phyloP scores from a whole-genome alignment of 345 rosid genomes.

The Anacardium occidentale region DNA sequence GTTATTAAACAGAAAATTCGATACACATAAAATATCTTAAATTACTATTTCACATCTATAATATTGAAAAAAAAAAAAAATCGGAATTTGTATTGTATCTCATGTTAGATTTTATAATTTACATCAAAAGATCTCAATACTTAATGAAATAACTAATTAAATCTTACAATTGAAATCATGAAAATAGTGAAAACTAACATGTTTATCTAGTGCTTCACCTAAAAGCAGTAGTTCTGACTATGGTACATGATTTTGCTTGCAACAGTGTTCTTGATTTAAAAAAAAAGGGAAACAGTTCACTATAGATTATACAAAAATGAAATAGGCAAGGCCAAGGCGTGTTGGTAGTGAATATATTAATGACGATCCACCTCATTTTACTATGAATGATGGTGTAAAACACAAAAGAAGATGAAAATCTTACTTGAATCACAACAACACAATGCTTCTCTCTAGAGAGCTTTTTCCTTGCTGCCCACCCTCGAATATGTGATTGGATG shows the following conservation, averaged over 20 bases:
- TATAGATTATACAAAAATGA: too few relatives aligned
- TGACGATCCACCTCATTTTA: not conserved
- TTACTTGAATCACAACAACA: slow-evolving; percentile 69
- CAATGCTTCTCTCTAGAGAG: slow-evolving; percentile 39
- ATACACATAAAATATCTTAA: too few relatives aligned
- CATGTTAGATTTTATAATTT: too few relatives aligned
- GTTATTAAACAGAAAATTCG: too few relatives aligned
- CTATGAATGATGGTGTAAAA: not conserved
- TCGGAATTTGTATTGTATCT: too few relatives aligned
- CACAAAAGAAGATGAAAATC: slow-evolving; percentile 14
- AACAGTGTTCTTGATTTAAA: too few relatives aligned
- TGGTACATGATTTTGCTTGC: not conserved
- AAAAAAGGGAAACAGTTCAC: too few relatives aligned
- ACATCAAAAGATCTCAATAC: not conserved
- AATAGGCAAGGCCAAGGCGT: too few relatives aligned
- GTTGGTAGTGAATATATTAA: not conserved
- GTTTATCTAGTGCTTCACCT: not conserved
- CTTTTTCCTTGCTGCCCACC: slow-evolving; percentile 55
- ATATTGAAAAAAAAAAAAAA: too few relatives aligned
- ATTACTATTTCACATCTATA: too few relatives aligned
- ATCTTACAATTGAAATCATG: not conserved
- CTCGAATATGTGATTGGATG: slow-evolving; percentile 60
- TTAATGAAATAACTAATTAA: not conserved
- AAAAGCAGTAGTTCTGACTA: not conserved
- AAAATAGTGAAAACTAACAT: not conserved